These are phyloP conservation scores for Picochlorum sp. DNA, from an alignment of 139 green algal genomes.

Conservation along the genomic window DNA sequence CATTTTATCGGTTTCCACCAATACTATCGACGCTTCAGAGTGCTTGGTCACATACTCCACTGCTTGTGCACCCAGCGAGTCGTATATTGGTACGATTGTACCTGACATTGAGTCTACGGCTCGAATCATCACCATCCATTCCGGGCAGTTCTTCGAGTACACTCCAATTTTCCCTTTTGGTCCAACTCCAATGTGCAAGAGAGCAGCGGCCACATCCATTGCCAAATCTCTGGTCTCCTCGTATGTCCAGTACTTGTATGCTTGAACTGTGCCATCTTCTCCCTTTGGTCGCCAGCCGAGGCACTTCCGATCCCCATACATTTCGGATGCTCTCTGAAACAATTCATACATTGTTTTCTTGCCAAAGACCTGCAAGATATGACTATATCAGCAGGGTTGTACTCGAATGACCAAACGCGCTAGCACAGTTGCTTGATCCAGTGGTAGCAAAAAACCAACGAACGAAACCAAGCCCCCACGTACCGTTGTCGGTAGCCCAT, in stretches of 20 bases:
- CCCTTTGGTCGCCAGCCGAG: constrained; percentile 18
- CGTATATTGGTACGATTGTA: constrained; percentile 79
- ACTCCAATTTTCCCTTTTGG: constrained; percentile 38
- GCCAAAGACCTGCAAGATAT: constrained; percentile 10
- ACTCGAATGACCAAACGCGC: too few relatives aligned
- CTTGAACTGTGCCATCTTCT: constrained; percentile 16
- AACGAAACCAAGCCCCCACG: neutral
- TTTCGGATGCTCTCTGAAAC: constrained; percentile 46
- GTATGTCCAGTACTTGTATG: constrained; percentile 45
- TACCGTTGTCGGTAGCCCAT: constrained; percentile 1
- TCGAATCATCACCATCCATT: constrained; percentile 89
- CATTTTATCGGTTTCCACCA: constrained; percentile 18
- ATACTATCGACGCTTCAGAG: constrained; percentile 13
- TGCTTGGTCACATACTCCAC: constrained; percentile 91
- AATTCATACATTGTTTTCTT: constrained; percentile 63
- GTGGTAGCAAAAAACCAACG: neutral
- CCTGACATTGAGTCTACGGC: constrained; percentile 20
- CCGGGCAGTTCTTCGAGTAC: constrained; percentile 69
- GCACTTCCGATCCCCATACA: constrained; percentile 23
- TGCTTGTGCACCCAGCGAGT: constrained; percentile 75
- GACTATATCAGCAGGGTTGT: too few relatives aligned
- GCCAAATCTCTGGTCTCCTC: constrained; percentile 25
- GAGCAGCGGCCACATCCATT: constrained; percentile 14
- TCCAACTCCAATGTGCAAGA: constrained; percentile 23
- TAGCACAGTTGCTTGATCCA: neutral